A percentile compares a stretch with the other conserved stretches of the same genome.
These are phyloP conservation scores for Hymenoscyphus salicellus DNA, from an alignment of 2,329 filamentous ascomycete species.

Conservation along the genomic window DNA sequence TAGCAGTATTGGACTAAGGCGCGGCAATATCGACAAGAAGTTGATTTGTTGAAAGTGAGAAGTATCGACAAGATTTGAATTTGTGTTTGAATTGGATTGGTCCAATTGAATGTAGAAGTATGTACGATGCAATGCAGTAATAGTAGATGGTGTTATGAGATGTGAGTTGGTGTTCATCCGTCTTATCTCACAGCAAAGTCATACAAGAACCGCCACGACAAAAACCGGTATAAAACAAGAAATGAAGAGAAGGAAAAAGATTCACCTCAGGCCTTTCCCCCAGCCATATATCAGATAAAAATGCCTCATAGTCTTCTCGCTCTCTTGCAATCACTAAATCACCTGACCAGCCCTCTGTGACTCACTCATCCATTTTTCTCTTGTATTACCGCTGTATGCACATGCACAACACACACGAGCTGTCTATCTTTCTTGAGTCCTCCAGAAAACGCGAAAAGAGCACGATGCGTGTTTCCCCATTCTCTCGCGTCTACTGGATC, in stretches of 20 bases:
- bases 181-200: slow-evolving; percentile 3
- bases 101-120: slow-evolving; percentile 1
- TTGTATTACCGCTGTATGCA: slow-evolving; percentile 5
- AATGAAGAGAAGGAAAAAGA: not conserved
- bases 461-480: slow-evolving; percentile 26
- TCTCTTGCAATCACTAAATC: not conserved
- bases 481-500: slow-evolving; percentile 28
- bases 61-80: not conserved
- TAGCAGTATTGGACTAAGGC: not conserved
- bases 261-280: not conserved
- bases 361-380: not conserved
- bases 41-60: not conserved
- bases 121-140: slow-evolving; percentile 1
- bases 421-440: not conserved
- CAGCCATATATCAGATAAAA: slow-evolving; percentile 6
- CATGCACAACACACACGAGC: slow-evolving; percentile 9
- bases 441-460: slow-evolving; percentile 29
- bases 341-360: slow-evolving; percentile 12
- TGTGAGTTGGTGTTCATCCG: slow-evolving; percentile 3
- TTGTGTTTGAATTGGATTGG: slow-evolving; percentile 9
- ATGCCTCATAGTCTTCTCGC: not conserved
- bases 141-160: slow-evolving; percentile 2
- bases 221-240: not conserved
- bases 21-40: not conserved
- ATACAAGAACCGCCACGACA: not conserved